Conservation (phyloP, 495 filamentous ascomycete species). For the Annulohypoxylon stygium region DNA sequence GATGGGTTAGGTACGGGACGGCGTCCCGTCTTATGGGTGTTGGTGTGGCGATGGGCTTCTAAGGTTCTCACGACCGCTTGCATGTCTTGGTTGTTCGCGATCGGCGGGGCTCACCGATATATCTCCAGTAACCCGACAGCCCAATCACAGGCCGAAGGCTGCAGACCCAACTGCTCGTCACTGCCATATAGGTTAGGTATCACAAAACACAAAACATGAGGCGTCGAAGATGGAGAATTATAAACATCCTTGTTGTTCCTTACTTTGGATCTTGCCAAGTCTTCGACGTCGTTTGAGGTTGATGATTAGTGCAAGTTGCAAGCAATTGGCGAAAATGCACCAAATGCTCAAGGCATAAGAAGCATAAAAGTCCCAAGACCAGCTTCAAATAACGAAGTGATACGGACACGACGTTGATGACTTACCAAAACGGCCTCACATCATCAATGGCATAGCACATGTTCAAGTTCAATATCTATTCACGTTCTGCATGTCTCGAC, state of each 20-base stretch:
- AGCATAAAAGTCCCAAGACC: neutral
- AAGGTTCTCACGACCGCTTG: neutral
- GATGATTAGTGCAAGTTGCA: neutral
- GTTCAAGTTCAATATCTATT: neutral
- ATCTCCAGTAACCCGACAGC: neutral
- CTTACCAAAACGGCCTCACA: constrained; percentile 1
- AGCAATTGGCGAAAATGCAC: neutral
- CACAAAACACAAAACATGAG: neutral
- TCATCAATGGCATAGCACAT: neutral
- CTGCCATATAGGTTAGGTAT: no score
- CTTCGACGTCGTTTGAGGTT: neutral
- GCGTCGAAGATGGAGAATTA: neutral
- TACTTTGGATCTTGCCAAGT: constrained; percentile 1
- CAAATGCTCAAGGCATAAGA: neutral
- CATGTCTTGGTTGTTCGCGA: neutral
- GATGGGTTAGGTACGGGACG: neutral
- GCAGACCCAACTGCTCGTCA: no score
- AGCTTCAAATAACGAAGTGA: neutral
- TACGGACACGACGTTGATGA: neutral
- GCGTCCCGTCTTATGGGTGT: neutral
- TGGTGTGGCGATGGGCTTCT: neutral
- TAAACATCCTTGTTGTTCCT: neutral
- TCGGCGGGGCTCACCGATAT: neutral
- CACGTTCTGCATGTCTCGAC: neutral
- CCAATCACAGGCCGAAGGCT: neutral